phyloP scores from a whole-genome alignment of 1,139 yeast species.

The Lodderomyces pseudojiufengensis region DNA sequence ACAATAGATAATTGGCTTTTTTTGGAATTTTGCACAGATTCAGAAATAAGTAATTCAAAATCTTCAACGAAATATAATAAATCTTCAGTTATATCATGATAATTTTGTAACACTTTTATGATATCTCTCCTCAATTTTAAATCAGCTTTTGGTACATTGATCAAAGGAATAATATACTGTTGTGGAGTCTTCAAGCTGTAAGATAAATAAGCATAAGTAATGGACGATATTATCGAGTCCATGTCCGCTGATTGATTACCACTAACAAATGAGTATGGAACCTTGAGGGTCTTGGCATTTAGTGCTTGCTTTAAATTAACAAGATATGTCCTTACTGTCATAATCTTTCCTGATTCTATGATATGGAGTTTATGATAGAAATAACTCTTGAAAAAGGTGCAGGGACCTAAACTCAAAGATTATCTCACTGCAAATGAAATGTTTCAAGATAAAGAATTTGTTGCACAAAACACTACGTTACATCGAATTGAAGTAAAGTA shows the following conservation, averaged over 20 bases:
- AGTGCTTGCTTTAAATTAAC: slow-evolving; percentile 18
- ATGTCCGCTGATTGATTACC: slow-evolving; percentile 87
- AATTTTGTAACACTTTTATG: slow-evolving; percentile 40
- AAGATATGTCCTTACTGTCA: slow-evolving; percentile 25
- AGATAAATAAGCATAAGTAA: slow-evolving; percentile 62
- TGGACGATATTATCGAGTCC: slow-evolving; percentile 79
- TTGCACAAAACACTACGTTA: background rate
- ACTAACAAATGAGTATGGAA: slow-evolving; percentile 49
- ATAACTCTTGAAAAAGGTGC: background rate
- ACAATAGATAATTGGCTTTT: slow-evolving; percentile 40
- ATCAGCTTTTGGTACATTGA: slow-evolving; percentile 69
- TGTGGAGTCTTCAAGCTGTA: slow-evolving; percentile 16
- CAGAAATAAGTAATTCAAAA: slow-evolving; percentile 22
- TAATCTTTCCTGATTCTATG: slow-evolving; percentile 1
- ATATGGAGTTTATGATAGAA: background rate
- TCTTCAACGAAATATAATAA: slow-evolving; percentile 69
- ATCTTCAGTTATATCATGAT: slow-evolving; percentile 46
- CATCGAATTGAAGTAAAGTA: too few relatives aligned
- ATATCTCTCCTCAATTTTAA: slow-evolving; percentile 71
- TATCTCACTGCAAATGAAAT: background rate
- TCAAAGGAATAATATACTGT: slow-evolving; percentile 51
- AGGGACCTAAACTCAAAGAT: background rate
- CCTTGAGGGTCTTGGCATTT: slow-evolving; percentile 13
- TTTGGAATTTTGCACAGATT: slow-evolving; percentile 30
- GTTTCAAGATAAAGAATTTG: background rate